Evolutionary conservation across 2,329 filamentous ascomycete species (phyloP).

Genomic region (Neofusicoccum cordaticola): DNA sequence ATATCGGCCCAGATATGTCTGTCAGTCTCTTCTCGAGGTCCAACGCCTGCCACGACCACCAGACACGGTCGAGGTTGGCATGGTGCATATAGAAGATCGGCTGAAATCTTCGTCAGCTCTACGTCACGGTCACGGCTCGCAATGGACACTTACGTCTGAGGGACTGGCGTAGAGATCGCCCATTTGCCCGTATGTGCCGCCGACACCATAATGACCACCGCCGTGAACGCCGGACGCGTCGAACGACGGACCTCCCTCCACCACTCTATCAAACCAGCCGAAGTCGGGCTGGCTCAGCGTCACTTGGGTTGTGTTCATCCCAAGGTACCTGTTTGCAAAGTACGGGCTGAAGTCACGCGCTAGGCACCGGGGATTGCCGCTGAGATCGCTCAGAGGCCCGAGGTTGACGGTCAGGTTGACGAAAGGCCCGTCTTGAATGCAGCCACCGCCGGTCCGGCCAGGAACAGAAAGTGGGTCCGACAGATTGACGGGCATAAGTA

Average conservation of each 20-base stretch:
- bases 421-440: constrained; percentile 54
- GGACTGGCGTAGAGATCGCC: constrained; percentile 8
- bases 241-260: constrained; percentile 22
- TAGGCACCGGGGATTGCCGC: constrained; percentile 40
- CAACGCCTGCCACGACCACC: constrained; percentile 52
- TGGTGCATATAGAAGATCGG: constrained; percentile 43
- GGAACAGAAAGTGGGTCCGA: not conserved
- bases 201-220: constrained; percentile 48
- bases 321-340: not conserved
- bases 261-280: constrained; percentile 24
- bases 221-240: constrained; percentile 44
- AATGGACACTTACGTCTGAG: not conserved
- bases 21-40: constrained; percentile 34
- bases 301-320: constrained; percentile 23
- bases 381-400: constrained; percentile 42
- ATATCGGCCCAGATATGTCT: constrained; percentile 20
- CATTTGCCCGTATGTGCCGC: not conserved
- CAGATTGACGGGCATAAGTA: not conserved
- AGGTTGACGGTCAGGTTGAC: constrained; percentile 44
- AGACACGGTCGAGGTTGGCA: constrained; percentile 47
- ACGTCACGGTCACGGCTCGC: constrained; percentile 35
- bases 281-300: constrained; percentile 1
- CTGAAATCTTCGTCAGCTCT: constrained; percentile 45
- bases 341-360: constrained; percentile 34
- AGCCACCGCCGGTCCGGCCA: constrained; percentile 50